These are phyloP conservation scores for Citrus sinensis DNA, from an alignment of 345 rosid species.

Conservation along the genomic window DVS_A1.0 CM039165.1:32155001-32155500, in stretches of 20 bases:
- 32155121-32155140: too few relatives aligned
- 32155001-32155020: too few relatives aligned
- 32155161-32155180: too few relatives aligned
- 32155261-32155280: slow-evolving; percentile 7
- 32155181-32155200: background rate
- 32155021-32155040: too few relatives aligned
- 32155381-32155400: slow-evolving; percentile 11
- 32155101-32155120: too few relatives aligned
- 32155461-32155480: background rate
- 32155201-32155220: background rate
- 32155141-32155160: too few relatives aligned
- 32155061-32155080: too few relatives aligned
- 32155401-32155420: slow-evolving; percentile 74
- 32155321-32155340: slow-evolving; percentile 2
- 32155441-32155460: background rate
- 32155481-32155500: background rate
- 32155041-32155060: too few relatives aligned
- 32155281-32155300: slow-evolving; percentile 24
- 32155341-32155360: background rate
- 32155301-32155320: slow-evolving; percentile 20
- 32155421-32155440: slow-evolving; percentile 75
- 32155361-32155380: background rate
- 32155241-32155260: slow-evolving; percentile 1
- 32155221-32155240: background rate
- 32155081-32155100: too few relatives aligned